These are phyloP conservation scores for Adansonia rubrostipa DNA, from an alignment of 441 rosid genomes.

Conservation along the genomic window DNA sequence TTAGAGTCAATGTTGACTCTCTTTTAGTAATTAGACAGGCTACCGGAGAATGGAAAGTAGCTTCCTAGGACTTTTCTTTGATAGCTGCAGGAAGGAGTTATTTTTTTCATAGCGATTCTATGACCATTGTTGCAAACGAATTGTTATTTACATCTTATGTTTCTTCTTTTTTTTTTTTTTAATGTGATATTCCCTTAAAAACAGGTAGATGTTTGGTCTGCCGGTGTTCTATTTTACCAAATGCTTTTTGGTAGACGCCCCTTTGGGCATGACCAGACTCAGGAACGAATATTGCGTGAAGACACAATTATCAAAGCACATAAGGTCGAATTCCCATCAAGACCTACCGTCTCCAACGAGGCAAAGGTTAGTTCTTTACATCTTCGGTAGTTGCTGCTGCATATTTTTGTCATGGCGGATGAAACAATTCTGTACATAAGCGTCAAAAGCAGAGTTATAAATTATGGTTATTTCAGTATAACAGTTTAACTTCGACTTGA, in stretches of 20 bases:
- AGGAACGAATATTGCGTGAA: slow-evolving; percentile 92
- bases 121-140: not conserved
- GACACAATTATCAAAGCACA: slow-evolving; percentile 98
- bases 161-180: slow-evolving; percentile 12
- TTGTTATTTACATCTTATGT: not conserved
- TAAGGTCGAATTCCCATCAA: slow-evolving; percentile 92
- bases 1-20: not conserved
- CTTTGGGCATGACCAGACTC: slow-evolving; percentile 98
- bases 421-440: not conserved
- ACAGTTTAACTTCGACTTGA: not conserved
- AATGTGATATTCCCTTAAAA: slow-evolving; percentile 28
- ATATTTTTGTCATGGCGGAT: slow-evolving; percentile 6
- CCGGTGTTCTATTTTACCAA: slow-evolving; percentile 91
- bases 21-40: too few species aligned
- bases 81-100: too few species aligned
- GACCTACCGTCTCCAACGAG: slow-evolving; percentile 90
- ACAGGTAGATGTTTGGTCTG: slow-evolving; percentile 99
- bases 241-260: slow-evolving; percentile 97
- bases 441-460: not conserved
- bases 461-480: not conserved
- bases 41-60: too few species aligned
- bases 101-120: not conserved
- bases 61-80: too few species aligned
- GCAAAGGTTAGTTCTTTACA: slow-evolving; percentile 67
- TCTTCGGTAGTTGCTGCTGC: not conserved